Base-by-base conservation (phyloP, 495 filamentous ascomycete species). In the Physcia stellaris region DNA sequence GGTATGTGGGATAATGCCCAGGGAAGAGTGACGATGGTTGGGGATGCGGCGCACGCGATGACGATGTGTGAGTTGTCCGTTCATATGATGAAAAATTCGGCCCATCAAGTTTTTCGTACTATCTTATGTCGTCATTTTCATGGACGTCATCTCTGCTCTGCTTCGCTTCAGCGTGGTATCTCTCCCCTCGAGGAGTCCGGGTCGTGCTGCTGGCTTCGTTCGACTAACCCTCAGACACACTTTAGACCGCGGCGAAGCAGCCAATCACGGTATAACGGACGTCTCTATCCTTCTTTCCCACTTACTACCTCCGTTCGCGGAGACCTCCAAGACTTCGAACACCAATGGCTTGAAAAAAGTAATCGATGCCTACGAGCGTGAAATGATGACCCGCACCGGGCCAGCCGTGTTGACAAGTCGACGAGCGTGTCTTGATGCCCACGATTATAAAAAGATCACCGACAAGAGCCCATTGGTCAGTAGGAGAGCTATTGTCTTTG, bases 381-480 rank as follows among this genome's bases (percentile, higher is more conserved):
- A 59, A 22, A 63, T 77, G 39, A 60, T 69, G n/a, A 34, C 51
- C 4, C 59, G 76, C 4, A 57, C 65, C 0, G 58, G 55, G 4
- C 62, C 64, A 0, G 73, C 66, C 2, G 69, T 79, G 13, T 47
- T 72, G 21, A 60, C 66, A 4, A 73, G 70, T 23, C 57, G 77
- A 3, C 66, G 68, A 45, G 77, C 75, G 1, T 79, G 75, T 47
- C 32, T 78, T 1, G 77, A 80, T 51, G 75, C 77, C 1, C 77
- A 80, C 53, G 59, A 70, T 23, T 77, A 67, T 48, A 45, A 54
- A 2, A 56, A 37, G 16, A 59, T 63, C 13, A 51, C 50, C 9
- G 49, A 59, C n/a, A 46, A 53, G 23, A 62, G 59, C 35, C 60
- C 60, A 0, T 40, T 62, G 22, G 50, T 63, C 5, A 32, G 22